Base-by-base conservation (phyloP, 177 flowering plant species). In the Tripterygium wilfordii region DNA sequence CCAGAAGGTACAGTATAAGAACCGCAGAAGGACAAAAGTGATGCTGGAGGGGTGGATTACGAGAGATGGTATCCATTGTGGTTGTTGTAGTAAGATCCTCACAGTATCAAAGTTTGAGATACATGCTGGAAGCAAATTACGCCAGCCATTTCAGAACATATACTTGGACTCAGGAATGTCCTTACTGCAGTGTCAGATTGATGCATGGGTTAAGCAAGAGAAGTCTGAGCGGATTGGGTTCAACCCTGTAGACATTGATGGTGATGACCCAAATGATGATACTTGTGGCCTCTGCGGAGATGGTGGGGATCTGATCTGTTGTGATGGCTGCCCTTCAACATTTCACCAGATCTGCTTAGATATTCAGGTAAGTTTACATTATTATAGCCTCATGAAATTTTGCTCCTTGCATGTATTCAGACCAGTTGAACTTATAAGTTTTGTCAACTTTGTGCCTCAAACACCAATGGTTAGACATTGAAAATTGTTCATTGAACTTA, bases 321-420 rank as follows among this genome's bases (percentile, higher is more conserved):
- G 99, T 70, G 99, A 94, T 75, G 73, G 99, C 43, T 94, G 99
- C 54, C 96, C 99, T 29, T 90, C 99, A 40, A 87, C 99, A n/a
- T 94, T 79, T 61, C 99, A 94, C 58, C 90, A 65, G 66, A 75
- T 64, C 68, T 94, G 99, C 77, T 72, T 94, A 50, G 82, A 53
- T 51, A 80, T 94, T 10, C 30, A 58, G 62, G 68, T 67, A 57
- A 21, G 20, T 42, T 15, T 45, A 26, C 27, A 21, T 42, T 53
- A 49, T 30, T 43, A 49, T 51, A 29, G 23, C 1, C 51, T 45
- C 35, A 21, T 29, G n/a, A n/a, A n/a, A n/a, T n/a, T n/a, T n/a
- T n/a, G n/a, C n/a, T n/a, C n/a, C n/a, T n/a, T n/a, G n/a, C n/a
- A n/a, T n/a, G n/a, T n/a, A n/a, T n/a, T n/a, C n/a, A n/a, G n/a